Evolutionary conservation across 306 rosid species (phyloP).

Genomic region (Hylodesmum podocarpum): DNA sequence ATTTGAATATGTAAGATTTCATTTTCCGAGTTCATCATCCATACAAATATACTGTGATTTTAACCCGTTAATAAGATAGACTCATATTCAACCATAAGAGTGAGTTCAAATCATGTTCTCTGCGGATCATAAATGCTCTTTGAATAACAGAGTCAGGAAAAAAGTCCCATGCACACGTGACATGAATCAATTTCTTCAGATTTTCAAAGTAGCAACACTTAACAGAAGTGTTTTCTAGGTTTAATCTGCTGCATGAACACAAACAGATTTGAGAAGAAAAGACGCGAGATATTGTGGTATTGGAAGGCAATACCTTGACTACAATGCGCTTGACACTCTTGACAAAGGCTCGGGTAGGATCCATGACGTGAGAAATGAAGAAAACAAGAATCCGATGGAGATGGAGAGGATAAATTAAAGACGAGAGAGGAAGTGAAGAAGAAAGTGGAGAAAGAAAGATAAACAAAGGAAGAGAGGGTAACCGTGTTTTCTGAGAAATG

Average conservation of each 20-base stretch:
- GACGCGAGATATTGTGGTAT: too few relatives aligned
- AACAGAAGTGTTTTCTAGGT: neutral
- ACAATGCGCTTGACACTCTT: slow-evolving; percentile 48
- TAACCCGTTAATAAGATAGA: too few relatives aligned
- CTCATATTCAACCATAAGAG: too few relatives aligned
- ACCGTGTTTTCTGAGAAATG: neutral
- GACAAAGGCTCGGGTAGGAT: slow-evolving; percentile 50
- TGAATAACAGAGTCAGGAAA: too few relatives aligned
- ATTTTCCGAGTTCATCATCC: neutral
- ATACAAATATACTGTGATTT: too few relatives aligned
- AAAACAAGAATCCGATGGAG: too few relatives aligned
- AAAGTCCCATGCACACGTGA: neutral
- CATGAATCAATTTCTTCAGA: too few relatives aligned
- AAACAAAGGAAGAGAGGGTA: neutral
- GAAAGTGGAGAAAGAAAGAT: neutral
- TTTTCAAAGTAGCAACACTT: neutral
- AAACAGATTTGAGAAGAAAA: too few relatives aligned
- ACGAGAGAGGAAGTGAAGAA: neutral
- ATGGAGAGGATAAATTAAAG: neutral
- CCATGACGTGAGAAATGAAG: slow-evolving; percentile 10
- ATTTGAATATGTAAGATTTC: slow-evolving; percentile 4
- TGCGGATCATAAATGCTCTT: too few relatives aligned
- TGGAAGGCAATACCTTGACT: too few relatives aligned
- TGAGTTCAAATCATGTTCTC: too few relatives aligned
- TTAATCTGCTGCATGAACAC: too few relatives aligned